phyloP scores from a whole-genome alignment of 2,329 filamentous ascomycete species.

The Ceratocystis harringtonii region DNA sequence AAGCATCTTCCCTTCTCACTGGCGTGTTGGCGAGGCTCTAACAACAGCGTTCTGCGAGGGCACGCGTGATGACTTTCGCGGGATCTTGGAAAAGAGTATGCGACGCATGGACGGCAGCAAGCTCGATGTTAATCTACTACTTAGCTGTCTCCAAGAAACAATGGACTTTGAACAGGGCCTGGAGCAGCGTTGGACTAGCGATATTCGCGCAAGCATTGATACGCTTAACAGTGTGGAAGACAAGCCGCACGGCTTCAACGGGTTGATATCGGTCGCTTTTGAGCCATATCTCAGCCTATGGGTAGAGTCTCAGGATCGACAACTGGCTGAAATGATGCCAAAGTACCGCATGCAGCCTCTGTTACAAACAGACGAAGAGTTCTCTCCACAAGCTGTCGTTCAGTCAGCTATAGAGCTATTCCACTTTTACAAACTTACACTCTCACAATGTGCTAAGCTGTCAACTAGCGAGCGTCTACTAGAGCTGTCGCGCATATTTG shows the following conservation, averaged over 20 bases:
- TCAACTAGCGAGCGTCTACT: slow-evolving; percentile 79
- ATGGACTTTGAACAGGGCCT: slow-evolving; percentile 91
- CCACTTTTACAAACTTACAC: slow-evolving; percentile 83
- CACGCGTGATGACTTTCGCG: slow-evolving; percentile 88
- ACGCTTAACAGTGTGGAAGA: slow-evolving; percentile 71
- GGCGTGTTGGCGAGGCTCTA: slow-evolving; percentile 81
- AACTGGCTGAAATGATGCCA: slow-evolving; percentile 69
- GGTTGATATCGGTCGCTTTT: slow-evolving; percentile 89
- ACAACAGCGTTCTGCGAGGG: slow-evolving; percentile 90
- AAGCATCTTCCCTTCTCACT: slow-evolving; percentile 68
- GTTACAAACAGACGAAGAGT: slow-evolving; percentile 74
- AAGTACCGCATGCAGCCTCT: slow-evolving; percentile 75
- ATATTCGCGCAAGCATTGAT: slow-evolving; percentile 69
- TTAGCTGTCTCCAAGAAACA: slow-evolving; percentile 86
- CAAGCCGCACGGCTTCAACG: slow-evolving; percentile 62
- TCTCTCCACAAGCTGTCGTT: slow-evolving; percentile 77
- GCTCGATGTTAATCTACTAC: slow-evolving; percentile 75
- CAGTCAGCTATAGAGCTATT: slow-evolving; percentile 92
- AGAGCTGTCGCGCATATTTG: slow-evolving; percentile 71
- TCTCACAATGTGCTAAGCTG: slow-evolving; percentile 90
- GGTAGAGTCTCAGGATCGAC: slow-evolving; percentile 91
- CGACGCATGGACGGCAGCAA: slow-evolving; percentile 58
- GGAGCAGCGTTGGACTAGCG: slow-evolving; percentile 64
- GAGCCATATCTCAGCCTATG: slow-evolving; percentile 93
- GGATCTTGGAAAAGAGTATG: slow-evolving; percentile 78